Conservation (phyloP, 2,329 filamentous ascomycete genomes). For the Penicillium sp. region DNA sequence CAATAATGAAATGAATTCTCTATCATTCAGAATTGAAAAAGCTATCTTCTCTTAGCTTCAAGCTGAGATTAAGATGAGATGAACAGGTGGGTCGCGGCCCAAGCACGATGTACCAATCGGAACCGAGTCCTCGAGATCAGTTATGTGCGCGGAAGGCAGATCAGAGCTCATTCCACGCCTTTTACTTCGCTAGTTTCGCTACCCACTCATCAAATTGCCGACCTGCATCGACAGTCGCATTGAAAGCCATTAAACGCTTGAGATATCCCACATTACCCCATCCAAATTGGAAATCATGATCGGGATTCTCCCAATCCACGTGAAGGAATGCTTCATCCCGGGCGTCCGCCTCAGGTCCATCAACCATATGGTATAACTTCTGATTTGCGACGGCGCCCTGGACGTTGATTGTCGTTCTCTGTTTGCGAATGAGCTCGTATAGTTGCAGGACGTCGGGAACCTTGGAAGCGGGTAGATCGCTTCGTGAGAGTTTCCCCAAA, state of each 20-base stretch:
- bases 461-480: neutral
- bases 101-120: slow-evolving; percentile 6
- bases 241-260: neutral
- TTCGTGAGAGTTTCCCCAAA: neutral
- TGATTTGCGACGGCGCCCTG: neutral
- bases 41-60: neutral
- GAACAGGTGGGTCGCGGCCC: slow-evolving; percentile 8
- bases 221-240: neutral
- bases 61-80: neutral
- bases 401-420: neutral
- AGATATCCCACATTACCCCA: neutral
- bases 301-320: neutral
- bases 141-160: neutral
- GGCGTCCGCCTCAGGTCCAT: neutral
- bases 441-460: neutral
- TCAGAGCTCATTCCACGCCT: neutral
- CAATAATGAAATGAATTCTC: too few relatives aligned
- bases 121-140: neutral
- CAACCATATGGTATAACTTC: neutral
- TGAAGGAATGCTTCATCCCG: neutral
- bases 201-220: neutral
- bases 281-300: neutral
- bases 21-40: too few relatives aligned
- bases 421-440: neutral
- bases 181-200: neutral